Conservation (phyloP, 2,329 filamentous ascomycete genomes). For the Colletotrichum lindemuthianum region DNA sequence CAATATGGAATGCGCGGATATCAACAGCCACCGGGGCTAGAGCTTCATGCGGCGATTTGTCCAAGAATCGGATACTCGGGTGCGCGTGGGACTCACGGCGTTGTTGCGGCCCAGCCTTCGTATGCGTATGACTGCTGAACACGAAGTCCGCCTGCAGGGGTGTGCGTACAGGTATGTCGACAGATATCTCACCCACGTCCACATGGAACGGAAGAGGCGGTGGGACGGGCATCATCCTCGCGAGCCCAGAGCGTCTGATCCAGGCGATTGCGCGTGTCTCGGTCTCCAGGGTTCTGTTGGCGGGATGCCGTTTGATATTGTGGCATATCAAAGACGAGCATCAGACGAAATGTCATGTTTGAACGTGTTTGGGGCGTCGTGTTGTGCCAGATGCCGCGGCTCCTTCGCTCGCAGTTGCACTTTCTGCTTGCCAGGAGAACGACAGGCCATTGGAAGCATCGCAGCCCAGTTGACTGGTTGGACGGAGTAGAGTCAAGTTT, state of each 20-base stretch:
- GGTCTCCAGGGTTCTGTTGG: slow-evolving; percentile 17
- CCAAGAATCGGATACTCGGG: slow-evolving; percentile 25
- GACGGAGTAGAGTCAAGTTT: slow-evolving; percentile 25
- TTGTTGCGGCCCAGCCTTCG: slow-evolving; percentile 29
- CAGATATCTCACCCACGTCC: slow-evolving; percentile 12
- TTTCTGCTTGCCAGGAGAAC: background rate
- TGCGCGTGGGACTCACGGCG: slow-evolving; percentile 26
- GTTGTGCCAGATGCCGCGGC: background rate
- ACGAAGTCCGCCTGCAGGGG: slow-evolving; percentile 29
- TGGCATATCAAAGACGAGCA: slow-evolving; percentile 5
- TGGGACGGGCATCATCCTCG: slow-evolving; percentile 31
- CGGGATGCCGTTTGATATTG: slow-evolving; percentile 6
- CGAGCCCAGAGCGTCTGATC: slow-evolving; percentile 1
- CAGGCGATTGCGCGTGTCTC: slow-evolving; percentile 12
- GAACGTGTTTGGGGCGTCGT: slow-evolving; percentile 17
- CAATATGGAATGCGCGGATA: slow-evolving; percentile 28
- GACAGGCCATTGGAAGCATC: slow-evolving; percentile 8
- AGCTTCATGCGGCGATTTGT: slow-evolving; percentile 19
- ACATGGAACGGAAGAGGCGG: slow-evolving; percentile 20
- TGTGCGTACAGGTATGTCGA: background rate
- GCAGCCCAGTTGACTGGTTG: slow-evolving; percentile 14
- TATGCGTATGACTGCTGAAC: slow-evolving; percentile 34
- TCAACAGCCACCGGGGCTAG: slow-evolving; percentile 19
- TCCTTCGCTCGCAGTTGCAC: too few relatives aligned
- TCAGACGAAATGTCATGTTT: slow-evolving; percentile 15